Percentiles rank a stretch among this genome's conserved stretches.
Evolutionary conservation across 768 basidiomycete species (phyloP).

Genomic region (Russula sp.): DNA sequence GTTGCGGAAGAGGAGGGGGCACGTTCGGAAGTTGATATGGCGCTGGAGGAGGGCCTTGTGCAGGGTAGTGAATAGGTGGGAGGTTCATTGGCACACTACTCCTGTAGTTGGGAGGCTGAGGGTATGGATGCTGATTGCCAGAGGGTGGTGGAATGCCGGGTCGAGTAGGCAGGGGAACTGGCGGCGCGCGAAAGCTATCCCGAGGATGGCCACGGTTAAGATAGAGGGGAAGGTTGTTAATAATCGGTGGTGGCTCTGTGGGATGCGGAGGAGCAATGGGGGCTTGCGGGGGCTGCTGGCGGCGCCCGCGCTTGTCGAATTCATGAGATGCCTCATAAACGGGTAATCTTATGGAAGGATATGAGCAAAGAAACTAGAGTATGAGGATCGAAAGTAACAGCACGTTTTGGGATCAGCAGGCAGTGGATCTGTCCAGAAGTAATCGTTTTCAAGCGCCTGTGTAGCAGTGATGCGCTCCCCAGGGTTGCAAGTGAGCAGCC

Average conservation of each 20-base stretch:
- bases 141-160: conserved; percentile 26
- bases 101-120: conserved; percentile 13
- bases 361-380: conserved; percentile 5
- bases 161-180: conserved; percentile 25
- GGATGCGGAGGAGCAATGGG: conserved; percentile 22
- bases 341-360: conserved; percentile 45
- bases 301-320: conserved; percentile 67
- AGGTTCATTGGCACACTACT: conserved; percentile 12
- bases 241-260: conserved; percentile 26
- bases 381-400: conserved; percentile 26
- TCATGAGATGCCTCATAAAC: conserved; percentile 80
- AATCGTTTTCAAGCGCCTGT: conserved; percentile 85
- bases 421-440: conserved; percentile 89
- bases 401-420: conserved; percentile 82
- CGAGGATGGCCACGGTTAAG: conserved; percentile 18
- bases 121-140: conserved; percentile 23
- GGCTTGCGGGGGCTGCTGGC: conserved; percentile 32
- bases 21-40: conserved; percentile 11
- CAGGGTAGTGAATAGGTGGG: conserved; percentile 22
- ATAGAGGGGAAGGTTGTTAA: conserved; percentile 12
- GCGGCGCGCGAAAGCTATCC: conserved; percentile 24
- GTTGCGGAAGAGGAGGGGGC: not conserved
- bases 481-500: conserved; percentile 79
- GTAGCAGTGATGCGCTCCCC: conserved; percentile 75
- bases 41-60: conserved; percentile 20